phyloP scores from a whole-genome alignment of 106 monocot species.

The Allium sativum region DNA sequence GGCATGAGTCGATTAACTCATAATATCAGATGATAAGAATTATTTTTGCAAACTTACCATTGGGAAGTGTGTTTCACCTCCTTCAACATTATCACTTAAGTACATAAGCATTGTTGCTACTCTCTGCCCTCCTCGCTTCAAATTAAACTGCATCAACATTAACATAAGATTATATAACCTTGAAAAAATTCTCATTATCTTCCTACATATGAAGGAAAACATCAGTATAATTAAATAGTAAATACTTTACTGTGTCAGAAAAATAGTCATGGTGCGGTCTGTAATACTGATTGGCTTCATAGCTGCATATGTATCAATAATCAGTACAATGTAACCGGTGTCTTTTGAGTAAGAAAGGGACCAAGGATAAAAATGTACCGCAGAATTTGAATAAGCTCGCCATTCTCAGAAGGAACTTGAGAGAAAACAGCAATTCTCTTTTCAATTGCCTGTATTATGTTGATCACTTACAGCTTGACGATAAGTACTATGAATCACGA shows the following conservation, averaged over 20 bases:
- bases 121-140: constrained; percentile 58
- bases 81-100: constrained; percentile 60
- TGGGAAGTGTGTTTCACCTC: constrained; percentile 71
- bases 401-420: constrained; percentile 82
- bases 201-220: too few species aligned
- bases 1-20: too few species aligned
- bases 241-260: constrained; percentile 55
- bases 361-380: constrained; percentile 24
- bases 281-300: constrained; percentile 48
- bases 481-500: background rate
- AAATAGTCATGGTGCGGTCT: constrained; percentile 80
- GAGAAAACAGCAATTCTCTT: constrained; percentile 78
- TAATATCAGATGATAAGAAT: too few species aligned
- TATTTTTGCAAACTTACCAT: constrained; percentile 22
- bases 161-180: too few species aligned
- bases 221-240: background rate
- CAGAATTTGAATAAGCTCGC: constrained; percentile 84
- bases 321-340: constrained; percentile 1
- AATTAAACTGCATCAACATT: constrained; percentile 34
- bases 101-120: constrained; percentile 79
- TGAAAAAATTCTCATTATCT: too few species aligned
- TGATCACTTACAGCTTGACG: background rate
- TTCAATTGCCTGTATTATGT: constrained; percentile 55
- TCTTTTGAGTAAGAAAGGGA: too few species aligned
- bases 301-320: constrained; percentile 26